These are phyloP conservation scores for Sugiyamaella grinbergsii DNA, from an alignment of 1,139 yeast species.

Conservation along the genomic window DNA sequence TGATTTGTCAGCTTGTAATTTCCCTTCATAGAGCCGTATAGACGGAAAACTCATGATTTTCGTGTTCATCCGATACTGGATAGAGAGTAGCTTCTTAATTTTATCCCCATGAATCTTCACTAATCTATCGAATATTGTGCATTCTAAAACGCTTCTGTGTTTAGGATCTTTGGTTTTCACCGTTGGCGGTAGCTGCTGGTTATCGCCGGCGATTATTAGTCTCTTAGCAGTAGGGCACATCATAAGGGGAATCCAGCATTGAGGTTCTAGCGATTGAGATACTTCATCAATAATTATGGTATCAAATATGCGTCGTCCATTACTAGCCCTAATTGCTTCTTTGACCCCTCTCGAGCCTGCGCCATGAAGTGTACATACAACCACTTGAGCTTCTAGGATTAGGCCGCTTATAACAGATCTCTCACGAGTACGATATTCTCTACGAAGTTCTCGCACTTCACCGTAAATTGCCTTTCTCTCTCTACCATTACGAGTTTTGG, in stretches of 20 bases:
- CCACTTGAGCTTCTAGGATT: conserved; percentile 63
- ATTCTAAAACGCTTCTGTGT: conserved; percentile 50
- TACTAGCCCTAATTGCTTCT: conserved; percentile 45
- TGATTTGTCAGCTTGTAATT: conserved; percentile 61
- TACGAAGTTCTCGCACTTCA: conserved; percentile 67
- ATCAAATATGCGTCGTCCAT: conserved; percentile 55
- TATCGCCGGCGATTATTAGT: conserved; percentile 64
- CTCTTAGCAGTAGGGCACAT: conserved; percentile 60
- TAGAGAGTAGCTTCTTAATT: conserved; percentile 58
- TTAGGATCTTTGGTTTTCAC: conserved; percentile 43
- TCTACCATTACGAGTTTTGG: conserved; percentile 63
- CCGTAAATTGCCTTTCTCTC: conserved; percentile 70
- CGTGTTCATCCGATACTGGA: conserved; percentile 86
- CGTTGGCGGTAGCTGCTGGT: conserved; percentile 70
- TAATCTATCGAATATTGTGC: conserved; percentile 79
- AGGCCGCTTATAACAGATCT: conserved; percentile 62
- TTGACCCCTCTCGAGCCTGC: conserved; percentile 72
- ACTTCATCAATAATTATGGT: conserved; percentile 93
- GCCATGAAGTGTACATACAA: conserved; percentile 85
- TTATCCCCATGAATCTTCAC: conserved; percentile 54
- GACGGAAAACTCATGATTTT: conserved; percentile 82
- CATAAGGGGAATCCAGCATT: conserved; percentile 94
- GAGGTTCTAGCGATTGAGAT: conserved; percentile 91
- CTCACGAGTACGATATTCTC: conserved; percentile 70
- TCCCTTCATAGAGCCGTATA: conserved; percentile 59